Base-by-base conservation (phyloP, 225 moss, liverwort and hornwort genomes). In the Antitrichia curtipendula region DNA sequence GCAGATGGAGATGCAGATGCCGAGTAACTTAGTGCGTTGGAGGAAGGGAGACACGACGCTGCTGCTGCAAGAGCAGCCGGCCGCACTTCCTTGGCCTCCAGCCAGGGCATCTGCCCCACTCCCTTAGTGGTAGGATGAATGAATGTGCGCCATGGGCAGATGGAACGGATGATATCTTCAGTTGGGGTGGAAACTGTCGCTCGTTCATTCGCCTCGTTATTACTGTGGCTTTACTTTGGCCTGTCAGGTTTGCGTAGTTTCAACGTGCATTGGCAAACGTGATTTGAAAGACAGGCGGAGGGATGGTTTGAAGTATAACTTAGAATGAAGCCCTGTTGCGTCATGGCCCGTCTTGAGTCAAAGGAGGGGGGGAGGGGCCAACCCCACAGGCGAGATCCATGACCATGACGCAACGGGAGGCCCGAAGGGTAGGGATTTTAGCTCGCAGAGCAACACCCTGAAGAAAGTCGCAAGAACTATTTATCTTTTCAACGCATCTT, bases 1-100 rank as follows among this genome's bases (percentile, higher is more conserved):
- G 78, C 68, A 71, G 81, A 81, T 40, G 61, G 5, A 56, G 56
- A 56, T 78, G 78, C 31, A 80, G 61, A 58, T 80, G 80, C 80
- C 29, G 59, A 58, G 79, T 8, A 65, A 34, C 17, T 8, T 19
- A 77, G 28, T 12, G 78, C 19, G 80, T 43, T 60, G 31, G 81
- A 41, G 52, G 60, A 43, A 80, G 81, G 61, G 52, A 87, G 82
- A 82, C 82, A 62, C 62, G 54, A 32, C 31, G 63, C 81, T 58
- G 78, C 78, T 72, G 65, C 88, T 66, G 77, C 66, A 45, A 84
- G 83, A 83, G 77, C 88, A 88, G 83, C 88, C 88, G 88, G 83
- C 88, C 83, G 78, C 83, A 78, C 69, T 88, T 77, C 58, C 59
- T 43, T 77, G 64, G 18, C 45, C 82, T 64, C 61, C 87, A 31